phyloP scores from a whole-genome alignment of 352 stramenopile genomes.

The Phytophthora nicotianae region DNA sequence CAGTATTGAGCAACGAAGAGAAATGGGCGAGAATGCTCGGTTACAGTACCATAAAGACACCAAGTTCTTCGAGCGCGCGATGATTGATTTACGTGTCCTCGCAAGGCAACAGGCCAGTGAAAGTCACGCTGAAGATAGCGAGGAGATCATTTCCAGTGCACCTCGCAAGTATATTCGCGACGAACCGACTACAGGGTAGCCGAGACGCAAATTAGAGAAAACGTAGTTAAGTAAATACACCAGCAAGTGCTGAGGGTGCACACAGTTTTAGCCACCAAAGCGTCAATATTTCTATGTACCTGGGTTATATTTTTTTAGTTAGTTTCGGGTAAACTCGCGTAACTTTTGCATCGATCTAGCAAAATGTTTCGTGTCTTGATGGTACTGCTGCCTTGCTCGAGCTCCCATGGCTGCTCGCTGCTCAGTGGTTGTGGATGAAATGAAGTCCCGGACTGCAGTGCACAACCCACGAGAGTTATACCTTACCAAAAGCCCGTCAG shows the following conservation, averaged over 20 bases:
- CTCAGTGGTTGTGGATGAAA: constrained; percentile 27
- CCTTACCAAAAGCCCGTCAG: constrained; percentile 6
- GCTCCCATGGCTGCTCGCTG: constrained; percentile 28
- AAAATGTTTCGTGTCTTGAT: constrained; percentile 50
- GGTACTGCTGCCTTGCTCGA: constrained; percentile 37
- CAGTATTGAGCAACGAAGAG: constrained; percentile 32
- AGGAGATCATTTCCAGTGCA: constrained; percentile 17
- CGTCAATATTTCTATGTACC: no score
- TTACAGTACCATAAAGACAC: constrained; percentile 63
- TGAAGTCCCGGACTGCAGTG: constrained; percentile 32
- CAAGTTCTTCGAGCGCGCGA: constrained; percentile 55
- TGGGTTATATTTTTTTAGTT: constrained; percentile 1
- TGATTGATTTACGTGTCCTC: constrained; percentile 42
- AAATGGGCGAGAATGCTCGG: constrained; percentile 39
- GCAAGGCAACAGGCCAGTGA: constrained; percentile 20
- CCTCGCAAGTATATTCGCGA: constrained; percentile 15
- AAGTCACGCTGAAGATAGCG: constrained; percentile 3
- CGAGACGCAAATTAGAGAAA: constrained; percentile 9
- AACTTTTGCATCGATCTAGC: constrained; percentile 37
- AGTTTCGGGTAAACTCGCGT: constrained; percentile 17
- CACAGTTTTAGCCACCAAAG: neutral
- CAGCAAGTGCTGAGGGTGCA: constrained; percentile 8
- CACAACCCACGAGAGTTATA: constrained; percentile 19
- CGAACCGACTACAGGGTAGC: constrained; percentile 8
- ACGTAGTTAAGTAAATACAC: constrained; percentile 12